Evolutionary conservation across 441 rosid species (phyloP), one percentile per base, ranked within the genome.

Genomic region (Syzygium syzygioides): DNA sequence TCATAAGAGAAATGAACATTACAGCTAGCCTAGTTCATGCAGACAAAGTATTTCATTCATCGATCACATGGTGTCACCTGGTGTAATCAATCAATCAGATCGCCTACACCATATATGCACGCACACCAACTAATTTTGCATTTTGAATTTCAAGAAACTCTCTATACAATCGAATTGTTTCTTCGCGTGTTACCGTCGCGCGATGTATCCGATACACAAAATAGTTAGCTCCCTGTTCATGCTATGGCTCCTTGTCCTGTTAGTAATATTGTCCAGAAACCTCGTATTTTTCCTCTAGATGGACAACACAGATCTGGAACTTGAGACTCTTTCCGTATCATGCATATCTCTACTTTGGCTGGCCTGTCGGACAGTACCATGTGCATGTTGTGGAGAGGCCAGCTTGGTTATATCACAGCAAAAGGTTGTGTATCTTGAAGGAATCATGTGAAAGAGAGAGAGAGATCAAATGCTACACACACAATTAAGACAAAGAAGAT

Each of bases 181-280:
- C n/a, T 37, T 71, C 5, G 1, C 5, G 17, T 37, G n/a, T 37
- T 3, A 23, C 5, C 1, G 7, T 25, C n/a, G 15, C n/a, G 1
- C 41, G 5, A 11, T 71, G 0, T 71, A 20, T 41, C 5, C 2
- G 1, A 23, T 25, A 6, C 48, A 37, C 15, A 25, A 68, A 71
- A 71, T 20, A 7, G 48, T 25, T 23, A 37, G 9, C 14, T 37
- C 52, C 5, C 13, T 6, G 4, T 23, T 71, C 9, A 1, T 25
- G 13, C 5, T 68, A 68, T 4, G 13, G 41, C 25, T 66, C 7
- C 32, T 1, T 34, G 26, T 68, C 79, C 28, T 68, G 3, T 68
- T 19, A 32, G 45, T 4, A 68, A 68, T 20, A 68, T 26, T 23
- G 17, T 37, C 83, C 9, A 71, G n/a, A 37, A 37, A 37, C 83